Base-by-base conservation (phyloP, 2,329 filamentous ascomycete genomes). In the Phyllosticta citribraziliensis region DNA sequence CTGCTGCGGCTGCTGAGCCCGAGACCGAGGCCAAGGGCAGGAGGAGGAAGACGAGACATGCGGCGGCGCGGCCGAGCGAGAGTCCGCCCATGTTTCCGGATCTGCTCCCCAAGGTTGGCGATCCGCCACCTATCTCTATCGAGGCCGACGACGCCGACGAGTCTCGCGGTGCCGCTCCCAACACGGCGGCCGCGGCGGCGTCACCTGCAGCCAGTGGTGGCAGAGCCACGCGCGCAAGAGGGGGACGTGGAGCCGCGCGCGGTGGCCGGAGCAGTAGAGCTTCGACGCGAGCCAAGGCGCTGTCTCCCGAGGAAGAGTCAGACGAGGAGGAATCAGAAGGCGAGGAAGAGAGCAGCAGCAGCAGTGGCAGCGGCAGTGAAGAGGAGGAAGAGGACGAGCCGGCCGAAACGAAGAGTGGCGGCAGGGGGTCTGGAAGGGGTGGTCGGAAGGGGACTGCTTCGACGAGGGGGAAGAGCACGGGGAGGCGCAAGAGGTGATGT, bases 361-460 rank as follows among this genome's bases (percentile, higher is more conserved):
- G 40, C 14, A 47, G 40, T 14, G n/a, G 33, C 10, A 40, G 40
- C 17, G 14, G 40, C 40, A 63, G 66, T 9, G 67, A 64, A 4
- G 65, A 64, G 3, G 67, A 63, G 14, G 67, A 66, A n/a, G 64
- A 66, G 10, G 65, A 66, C 12, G 64, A 66, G 47, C 30, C 60
- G 22, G 51, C 56, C n/a, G 56, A 56, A 40, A 57, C 56, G 2
- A 55, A 24, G 52, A 54, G 55, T 8, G 53, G 60, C 2, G 57
- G 56, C 33, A 57, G 57, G 9, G 54, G 57, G 11, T 53, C 27
- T 6, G 50, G 58, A 2, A 27, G 55, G 6, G 52, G 57, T 9
- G 40, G 53, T 53, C 40, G 40, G 8, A 60, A 60, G 24, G 40
- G 58, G 2, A 52, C 52, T 14, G 57, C 19, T 3, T 33, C 52